Percentiles rank a stretch among this genome's conserved stretches.
Evolutionary conservation across 495 filamentous ascomycete species (phyloP).

Genomic region (Elasticomyces elasticus): DNA sequence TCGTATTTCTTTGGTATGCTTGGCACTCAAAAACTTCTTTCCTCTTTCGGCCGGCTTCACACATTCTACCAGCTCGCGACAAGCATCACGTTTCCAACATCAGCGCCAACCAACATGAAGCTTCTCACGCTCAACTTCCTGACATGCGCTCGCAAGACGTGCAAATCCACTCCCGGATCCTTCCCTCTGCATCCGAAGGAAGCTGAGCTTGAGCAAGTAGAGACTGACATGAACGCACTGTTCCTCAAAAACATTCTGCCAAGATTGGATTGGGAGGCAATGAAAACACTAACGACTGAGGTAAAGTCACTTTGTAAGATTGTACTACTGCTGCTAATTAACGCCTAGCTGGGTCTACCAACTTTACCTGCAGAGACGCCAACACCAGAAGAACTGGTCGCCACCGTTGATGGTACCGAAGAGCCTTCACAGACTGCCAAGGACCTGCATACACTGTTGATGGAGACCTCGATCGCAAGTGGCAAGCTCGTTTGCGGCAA

Average conservation of each 20-base stretch:
- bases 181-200: constrained; percentile 89
- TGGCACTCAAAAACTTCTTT: neutral
- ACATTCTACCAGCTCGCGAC: too few relatives aligned
- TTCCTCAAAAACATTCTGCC: constrained; percentile 76
- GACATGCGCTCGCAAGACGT: constrained; percentile 87
- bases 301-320: constrained; percentile 37
- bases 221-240: constrained; percentile 64
- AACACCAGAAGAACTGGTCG: constrained; percentile 31
- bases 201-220: constrained; percentile 74
- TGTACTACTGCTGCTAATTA: neutral
- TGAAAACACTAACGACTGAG: constrained; percentile 66
- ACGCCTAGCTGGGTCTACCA: constrained; percentile 67
- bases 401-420: constrained; percentile 42
- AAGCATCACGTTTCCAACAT: too few relatives aligned
- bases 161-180: constrained; percentile 64
- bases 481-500: constrained; percentile 83
- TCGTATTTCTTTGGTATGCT: neutral
- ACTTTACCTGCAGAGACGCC: constrained; percentile 53
- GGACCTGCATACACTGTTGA: constrained; percentile 69
- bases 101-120: constrained; percentile 61
- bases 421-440: constrained; percentile 44
- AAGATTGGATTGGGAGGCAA: constrained; percentile 76
- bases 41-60: too few relatives aligned
- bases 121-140: constrained; percentile 94
- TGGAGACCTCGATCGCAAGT: constrained; percentile 82